Evolutionary conservation across 2,329 filamentous ascomycete species (phyloP), one percentile per base, ranked within the genome.

Genomic region (Zymoseptoria pseudotritici): DNA sequence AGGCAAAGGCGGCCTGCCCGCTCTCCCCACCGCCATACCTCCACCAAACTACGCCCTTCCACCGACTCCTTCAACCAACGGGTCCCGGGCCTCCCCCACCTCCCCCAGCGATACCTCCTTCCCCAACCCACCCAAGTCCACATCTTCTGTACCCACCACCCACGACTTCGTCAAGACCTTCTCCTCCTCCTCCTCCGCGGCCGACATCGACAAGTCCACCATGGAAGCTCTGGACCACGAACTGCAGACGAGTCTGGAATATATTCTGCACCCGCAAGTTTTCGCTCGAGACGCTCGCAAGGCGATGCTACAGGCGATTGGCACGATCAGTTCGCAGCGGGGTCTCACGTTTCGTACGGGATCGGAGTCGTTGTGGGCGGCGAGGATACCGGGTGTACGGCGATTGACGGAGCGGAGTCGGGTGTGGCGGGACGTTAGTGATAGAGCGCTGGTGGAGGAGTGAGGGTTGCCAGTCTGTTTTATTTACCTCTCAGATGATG

Each of bases 221-320:
- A 93, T 97, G 69, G 81, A 85, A 22, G 92, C 94, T 2, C 84
- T 99, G 19, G 94, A 99, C 73, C 85, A 89, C 0, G 94, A 99
- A 74, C 83, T 99, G 36, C 91, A 96, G 73, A 85, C 89, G 36
- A 90, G 89, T 55, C 79, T 99, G 17, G 94, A 99, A 76, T 99
- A 94, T 94, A 97, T 99, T 75, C 91, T 89, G 72, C 94, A 99
- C 71, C 94, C 94, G 1, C 92, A 92, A 1, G 90, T 97, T 2
- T 99, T 99, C 72, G 88, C 89, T 8, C 86, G 94, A 46, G 94
- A 99, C 73, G 94, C 90, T 60, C 87, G 94, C 69, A 99, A 99
- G 78, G 91, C 93, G 4, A 92, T 99, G 2, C 81, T 99, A 22
- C 94, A 99, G 74, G 91, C 92, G 17, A 97, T 99, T 66, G 93